Percentiles rank a stretch among this genome's conserved stretches.
Conservation (phyloP, 768 basidiomycete species). For the Termitomyces sp. region DNA sequence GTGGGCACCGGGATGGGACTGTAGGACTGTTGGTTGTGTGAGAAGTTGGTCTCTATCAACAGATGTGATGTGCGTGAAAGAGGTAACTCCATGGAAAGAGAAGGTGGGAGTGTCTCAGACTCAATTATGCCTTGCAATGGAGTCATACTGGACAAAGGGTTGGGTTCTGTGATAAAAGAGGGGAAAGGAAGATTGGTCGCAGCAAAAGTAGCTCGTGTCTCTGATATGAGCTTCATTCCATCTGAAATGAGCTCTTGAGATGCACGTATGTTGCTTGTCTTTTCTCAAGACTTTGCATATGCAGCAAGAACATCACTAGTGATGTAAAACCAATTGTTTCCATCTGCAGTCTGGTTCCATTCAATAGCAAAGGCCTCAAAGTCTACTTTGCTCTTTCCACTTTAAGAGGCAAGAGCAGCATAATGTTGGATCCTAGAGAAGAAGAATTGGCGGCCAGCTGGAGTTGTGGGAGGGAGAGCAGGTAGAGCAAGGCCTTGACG, state of each 20-base stretch:
- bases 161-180: neutral
- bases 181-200: neutral
- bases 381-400: constrained; percentile 11
- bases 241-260: constrained; percentile 19
- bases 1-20: neutral
- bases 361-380: neutral
- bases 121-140: neutral
- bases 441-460: constrained; percentile 10
- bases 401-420: neutral
- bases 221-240: neutral
- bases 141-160: neutral
- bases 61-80: neutral
- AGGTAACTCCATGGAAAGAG: neutral
- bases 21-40: neutral
- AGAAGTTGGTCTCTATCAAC: neutral
- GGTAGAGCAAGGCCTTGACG: constrained; percentile 21
- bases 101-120: neutral
- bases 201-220: neutral
- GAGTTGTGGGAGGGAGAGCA: constrained; percentile 17
- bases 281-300: constrained; percentile 23
- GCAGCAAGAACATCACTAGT: constrained; percentile 20
- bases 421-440: neutral
- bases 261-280: constrained; percentile 18
- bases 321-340: constrained; percentile 14
- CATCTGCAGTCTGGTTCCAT: neutral